Conservation (phyloP, 2,329 filamentous ascomycete genomes). For the Magnaporthiopsis poae region DNA sequence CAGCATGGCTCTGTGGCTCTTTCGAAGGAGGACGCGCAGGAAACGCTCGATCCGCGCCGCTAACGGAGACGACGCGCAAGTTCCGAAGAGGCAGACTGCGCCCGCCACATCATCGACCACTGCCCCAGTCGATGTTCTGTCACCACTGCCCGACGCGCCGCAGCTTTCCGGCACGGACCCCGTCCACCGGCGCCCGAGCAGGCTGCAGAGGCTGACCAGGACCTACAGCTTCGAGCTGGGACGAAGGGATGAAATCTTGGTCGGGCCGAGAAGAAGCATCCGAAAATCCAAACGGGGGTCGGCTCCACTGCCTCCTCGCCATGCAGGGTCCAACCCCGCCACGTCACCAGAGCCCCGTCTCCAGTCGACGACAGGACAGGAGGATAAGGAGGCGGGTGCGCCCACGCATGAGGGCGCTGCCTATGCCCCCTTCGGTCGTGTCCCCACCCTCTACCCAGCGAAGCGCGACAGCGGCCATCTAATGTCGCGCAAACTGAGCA, state of each 20-base stretch:
- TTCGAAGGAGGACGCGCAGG: constrained; percentile 63
- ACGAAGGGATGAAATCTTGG: constrained; percentile 42
- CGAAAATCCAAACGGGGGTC: constrained; percentile 16
- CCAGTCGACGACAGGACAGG: not conserved
- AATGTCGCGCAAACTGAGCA: constrained; percentile 59
- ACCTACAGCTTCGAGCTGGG: constrained; percentile 55
- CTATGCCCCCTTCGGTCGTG: constrained; percentile 23
- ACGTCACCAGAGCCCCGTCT: constrained; percentile 9
- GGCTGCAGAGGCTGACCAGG: constrained; percentile 38
- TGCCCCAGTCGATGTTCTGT: constrained; percentile 7
- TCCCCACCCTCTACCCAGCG: constrained; percentile 44
- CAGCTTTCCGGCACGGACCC: not conserved
- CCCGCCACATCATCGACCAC: constrained; percentile 18
- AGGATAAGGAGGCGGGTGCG: not conserved
- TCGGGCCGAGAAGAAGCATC: constrained; percentile 22
- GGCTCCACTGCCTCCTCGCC: constrained; percentile 17
- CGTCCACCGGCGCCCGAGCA: constrained; percentile 23
- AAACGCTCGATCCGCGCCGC: constrained; percentile 44
- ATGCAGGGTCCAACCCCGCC: constrained; percentile 8
- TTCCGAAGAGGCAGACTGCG: constrained; percentile 23
- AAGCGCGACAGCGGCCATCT: constrained; percentile 52
- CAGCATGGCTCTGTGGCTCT: constrained; percentile 78
- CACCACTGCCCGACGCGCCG: constrained; percentile 1
- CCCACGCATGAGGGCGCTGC: constrained; percentile 15
- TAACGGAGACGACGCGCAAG: constrained; percentile 37